Percentiles rank a stretch among this genome's conserved stretches.
phyloP scores from a whole-genome alignment of 192 early-diverging fungal genomes.

The Linnemannia zychae region DNA sequence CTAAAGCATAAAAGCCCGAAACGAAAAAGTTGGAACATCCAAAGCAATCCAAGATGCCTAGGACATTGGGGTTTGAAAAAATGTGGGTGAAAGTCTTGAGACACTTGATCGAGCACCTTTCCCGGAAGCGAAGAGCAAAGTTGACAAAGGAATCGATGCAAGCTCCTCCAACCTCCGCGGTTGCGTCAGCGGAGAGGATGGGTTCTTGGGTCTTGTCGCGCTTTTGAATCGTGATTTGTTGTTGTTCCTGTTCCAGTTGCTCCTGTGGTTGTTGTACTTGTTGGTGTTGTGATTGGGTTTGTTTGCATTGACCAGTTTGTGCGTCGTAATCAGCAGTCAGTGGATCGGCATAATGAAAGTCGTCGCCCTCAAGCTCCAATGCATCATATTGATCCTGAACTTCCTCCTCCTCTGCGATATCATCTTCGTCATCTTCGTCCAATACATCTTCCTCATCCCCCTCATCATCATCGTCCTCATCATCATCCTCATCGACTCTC shows the following conservation, averaged over 20 bases:
- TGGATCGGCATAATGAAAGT: neutral
- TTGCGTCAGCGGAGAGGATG: neutral
- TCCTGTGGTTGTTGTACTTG: neutral
- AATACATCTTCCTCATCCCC: neutral
- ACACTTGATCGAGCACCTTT: slow-evolving; percentile 28
- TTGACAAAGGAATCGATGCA: slow-evolving; percentile 49
- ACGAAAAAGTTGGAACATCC: slow-evolving; percentile 32
- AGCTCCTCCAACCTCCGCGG: slow-evolving; percentile 7
- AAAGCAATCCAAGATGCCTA: slow-evolving; percentile 24
- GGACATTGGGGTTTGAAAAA: neutral
- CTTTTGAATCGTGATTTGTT: neutral
- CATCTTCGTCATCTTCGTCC: neutral
- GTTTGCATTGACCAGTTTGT: neutral
- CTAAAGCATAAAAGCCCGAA: slow-evolving; percentile 17
- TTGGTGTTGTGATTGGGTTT: neutral
- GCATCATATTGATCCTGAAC: neutral
- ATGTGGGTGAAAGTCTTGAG: slow-evolving; percentile 20
- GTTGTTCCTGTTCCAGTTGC: neutral
- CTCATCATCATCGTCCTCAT: neutral
- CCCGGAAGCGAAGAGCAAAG: slow-evolving; percentile 36
- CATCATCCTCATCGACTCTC: neutral
- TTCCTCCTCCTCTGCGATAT: slow-evolving; percentile 1
- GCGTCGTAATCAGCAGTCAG: neutral
- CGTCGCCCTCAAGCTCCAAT: neutral
- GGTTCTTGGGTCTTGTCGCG: neutral